Conservation (phyloP, 78 protist species). For the Polysphondylium violaceum region DNA sequence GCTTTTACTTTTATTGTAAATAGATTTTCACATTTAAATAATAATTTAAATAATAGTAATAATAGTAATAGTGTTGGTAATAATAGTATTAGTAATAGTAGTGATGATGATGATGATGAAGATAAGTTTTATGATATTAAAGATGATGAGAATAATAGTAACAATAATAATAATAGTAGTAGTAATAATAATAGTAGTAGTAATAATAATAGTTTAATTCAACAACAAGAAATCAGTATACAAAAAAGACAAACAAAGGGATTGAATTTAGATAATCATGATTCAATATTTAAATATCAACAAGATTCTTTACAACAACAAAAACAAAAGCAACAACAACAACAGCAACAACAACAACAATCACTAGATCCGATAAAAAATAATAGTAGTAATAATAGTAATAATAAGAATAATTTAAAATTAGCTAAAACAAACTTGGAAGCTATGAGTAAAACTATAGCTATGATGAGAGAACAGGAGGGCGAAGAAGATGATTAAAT, state of each 20-base stretch:
- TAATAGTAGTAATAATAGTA: background rate
- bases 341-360: background rate
- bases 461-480: conserved; percentile 44
- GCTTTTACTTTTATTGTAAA: conserved; percentile 19
- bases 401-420: conserved; percentile 17
- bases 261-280: background rate
- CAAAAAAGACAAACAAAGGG: background rate
- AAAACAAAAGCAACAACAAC: background rate
- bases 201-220: background rate
- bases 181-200: background rate
- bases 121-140: background rate
- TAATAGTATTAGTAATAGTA: background rate
- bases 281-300: background rate
- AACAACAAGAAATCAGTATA: background rate
- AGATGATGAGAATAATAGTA: background rate
- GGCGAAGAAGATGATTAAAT: background rate
- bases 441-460: conserved; percentile 57
- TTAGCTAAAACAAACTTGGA: conserved; percentile 53
- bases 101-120: background rate
- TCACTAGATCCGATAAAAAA: background rate
- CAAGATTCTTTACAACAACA: background rate
- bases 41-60: background rate
- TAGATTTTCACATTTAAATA: background rate
- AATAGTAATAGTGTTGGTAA: background rate
- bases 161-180: background rate